These are phyloP conservation scores for Cladosporium cucumerinum DNA, from an alignment of 2,329 filamentous ascomycete species.

Conservation along the genomic window DNA sequence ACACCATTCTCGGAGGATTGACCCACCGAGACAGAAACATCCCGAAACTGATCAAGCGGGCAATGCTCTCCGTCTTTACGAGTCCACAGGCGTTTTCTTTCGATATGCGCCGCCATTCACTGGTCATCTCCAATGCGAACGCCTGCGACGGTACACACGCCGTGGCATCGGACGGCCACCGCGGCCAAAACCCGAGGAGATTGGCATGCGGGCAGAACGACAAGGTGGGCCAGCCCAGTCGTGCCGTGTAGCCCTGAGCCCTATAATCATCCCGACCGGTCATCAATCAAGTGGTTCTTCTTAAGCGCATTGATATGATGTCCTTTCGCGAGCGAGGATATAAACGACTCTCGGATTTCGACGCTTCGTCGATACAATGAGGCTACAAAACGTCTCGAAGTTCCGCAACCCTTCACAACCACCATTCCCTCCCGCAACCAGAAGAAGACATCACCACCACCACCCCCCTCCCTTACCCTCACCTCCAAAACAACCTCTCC, in stretches of 20 bases:
- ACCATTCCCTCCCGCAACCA: neutral
- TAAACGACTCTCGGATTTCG: neutral
- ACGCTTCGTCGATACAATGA: neutral
- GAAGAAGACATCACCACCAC: neutral
- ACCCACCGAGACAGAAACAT: neutral
- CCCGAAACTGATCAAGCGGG: neutral
- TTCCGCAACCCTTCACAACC: neutral
- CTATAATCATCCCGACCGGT: neutral
- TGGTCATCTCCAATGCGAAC: neutral
- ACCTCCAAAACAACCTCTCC: slow-evolving; percentile 95
- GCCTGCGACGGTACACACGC: neutral
- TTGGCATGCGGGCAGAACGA: neutral
- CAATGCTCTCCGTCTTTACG: neutral
- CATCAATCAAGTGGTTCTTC: neutral
- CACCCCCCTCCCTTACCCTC: slow-evolving; percentile 98
- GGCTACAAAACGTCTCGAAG: neutral
- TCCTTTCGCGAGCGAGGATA: neutral
- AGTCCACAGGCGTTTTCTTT: neutral
- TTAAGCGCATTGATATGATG: neutral
- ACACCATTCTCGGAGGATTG: neutral
- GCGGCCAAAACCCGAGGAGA: neutral
- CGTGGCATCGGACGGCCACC: neutral
- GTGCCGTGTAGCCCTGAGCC: neutral
- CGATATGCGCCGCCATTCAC: neutral
- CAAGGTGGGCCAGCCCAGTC: neutral